These are phyloP conservation scores for Artemisia annua DNA, from an alignment of 129 eudicot species.

Conservation along the genomic window DNA sequence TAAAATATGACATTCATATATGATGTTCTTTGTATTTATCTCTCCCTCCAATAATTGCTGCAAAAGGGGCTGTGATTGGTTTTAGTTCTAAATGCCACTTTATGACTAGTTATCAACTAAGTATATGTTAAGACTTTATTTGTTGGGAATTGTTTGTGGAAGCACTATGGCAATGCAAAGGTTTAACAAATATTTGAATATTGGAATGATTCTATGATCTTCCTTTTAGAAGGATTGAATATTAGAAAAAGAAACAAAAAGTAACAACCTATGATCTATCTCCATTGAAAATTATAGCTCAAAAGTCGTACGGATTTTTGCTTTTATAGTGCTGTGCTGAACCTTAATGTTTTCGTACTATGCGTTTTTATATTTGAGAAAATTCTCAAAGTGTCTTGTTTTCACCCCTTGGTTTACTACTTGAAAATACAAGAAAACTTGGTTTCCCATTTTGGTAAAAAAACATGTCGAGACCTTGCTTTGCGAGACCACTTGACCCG, in stretches of 20 bases:
- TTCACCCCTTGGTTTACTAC: too few species aligned
- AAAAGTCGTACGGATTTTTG: too few species aligned
- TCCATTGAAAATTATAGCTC: too few species aligned
- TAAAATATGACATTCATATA: neutral
- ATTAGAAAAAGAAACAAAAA: neutral
- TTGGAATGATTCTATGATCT: neutral
- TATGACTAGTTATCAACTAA: conserved; percentile 1
- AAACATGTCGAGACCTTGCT: too few species aligned
- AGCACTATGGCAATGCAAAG: neutral
- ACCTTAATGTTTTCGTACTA: too few species aligned
- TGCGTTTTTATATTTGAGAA: too few species aligned
- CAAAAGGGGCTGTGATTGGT: neutral
- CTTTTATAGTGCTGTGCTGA: too few species aligned
- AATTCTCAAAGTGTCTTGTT: too few species aligned
- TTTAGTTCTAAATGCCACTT: neutral
- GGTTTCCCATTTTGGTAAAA: too few species aligned
- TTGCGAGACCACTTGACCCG: too few species aligned
- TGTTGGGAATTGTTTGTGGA: neutral
- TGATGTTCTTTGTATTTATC: neutral
- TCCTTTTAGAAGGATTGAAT: neutral
- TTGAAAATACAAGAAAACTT: too few species aligned
- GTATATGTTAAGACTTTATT: neutral
- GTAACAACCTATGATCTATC: too few species aligned
- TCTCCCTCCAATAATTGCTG: neutral
- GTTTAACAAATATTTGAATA: neutral